Base-by-base conservation (phyloP, 2,329 filamentous ascomycete genomes). In the Penicillium sclerotigenum region DNA sequence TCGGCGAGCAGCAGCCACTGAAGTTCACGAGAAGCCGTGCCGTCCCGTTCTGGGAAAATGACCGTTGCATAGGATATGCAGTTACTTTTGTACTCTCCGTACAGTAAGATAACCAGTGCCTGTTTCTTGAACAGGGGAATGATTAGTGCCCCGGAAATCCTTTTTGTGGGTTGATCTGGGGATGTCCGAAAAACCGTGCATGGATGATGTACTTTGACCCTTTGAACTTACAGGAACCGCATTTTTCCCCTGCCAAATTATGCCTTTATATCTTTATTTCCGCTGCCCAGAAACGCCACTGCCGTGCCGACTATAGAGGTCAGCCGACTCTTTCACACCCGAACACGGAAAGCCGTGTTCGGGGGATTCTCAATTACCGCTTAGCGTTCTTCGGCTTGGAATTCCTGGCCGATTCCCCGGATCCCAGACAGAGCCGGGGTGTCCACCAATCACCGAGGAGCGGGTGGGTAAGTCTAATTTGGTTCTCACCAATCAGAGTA, bases 41-140 rank as follows among this genome's bases (percentile, higher is more conserved):
- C 22, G 50, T 52, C 59, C 56, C 38, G 37, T 63, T 60, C 61
- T 57, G 57, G 61, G 31, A 54, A 62, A 57, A 56, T 56, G 51
- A 29, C 59, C 61, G 59, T 60, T 57, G 38, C 16, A 10, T 20
- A 18, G 9, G 11, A 37, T 10, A 37, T 37, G 34, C 33, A n/a
- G 20, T 6, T 10, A 29, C 28, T 11, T 29, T 10, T 13, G 13
- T 16, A 36, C n/a, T 10, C 34, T 11, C 34, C 9, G n/a, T 37
- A 37, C 34, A 7, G 34, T 36, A 36, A 5, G n/a, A 37, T 37
- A 37, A 8, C 34, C 9, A 37, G 48, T n/a, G 33, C n/a, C 9
- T 40, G 36, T 47, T 47, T 40, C 26, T 22, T n/a, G 18, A 37
- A 37, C 42, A 47, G 11, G 51, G 28, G 18, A 42, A 37, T 54